phyloP scores from a whole-genome alignment of 2,329 filamentous ascomycete genomes.

The Erysiphe neolycopersici region DNA sequence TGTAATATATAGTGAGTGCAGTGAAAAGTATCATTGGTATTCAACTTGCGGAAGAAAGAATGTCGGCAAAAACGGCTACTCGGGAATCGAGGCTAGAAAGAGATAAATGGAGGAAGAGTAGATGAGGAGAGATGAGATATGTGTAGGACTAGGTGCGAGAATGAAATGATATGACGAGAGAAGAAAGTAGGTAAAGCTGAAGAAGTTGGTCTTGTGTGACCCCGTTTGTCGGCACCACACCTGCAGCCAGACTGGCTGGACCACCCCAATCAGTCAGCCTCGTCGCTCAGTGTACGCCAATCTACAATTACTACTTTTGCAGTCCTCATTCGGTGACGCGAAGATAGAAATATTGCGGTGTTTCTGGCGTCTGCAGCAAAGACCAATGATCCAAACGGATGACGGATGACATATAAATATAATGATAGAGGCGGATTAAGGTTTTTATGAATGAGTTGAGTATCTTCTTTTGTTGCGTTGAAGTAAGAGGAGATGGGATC shows the following conservation, averaged over 20 bases:
- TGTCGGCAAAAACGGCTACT: background rate
- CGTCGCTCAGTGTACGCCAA: background rate
- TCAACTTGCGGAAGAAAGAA: background rate
- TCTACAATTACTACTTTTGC: no score
- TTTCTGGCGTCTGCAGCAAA: no score
- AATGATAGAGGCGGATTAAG: no score
- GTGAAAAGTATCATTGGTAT: background rate
- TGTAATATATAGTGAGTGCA: background rate
- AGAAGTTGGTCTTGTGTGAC: constrained; percentile 1
- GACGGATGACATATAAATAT: no score
- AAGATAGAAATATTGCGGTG: no score
- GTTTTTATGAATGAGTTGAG: no score
- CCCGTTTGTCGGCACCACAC: background rate
- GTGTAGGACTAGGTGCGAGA: background rate
- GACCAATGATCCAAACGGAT: no score
- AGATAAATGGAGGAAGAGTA: background rate
- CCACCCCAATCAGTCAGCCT: background rate
- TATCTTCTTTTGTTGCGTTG: no score
- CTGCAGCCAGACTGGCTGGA: background rate
- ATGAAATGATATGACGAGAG: background rate
- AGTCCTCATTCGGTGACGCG: no score
- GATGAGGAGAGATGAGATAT: background rate
- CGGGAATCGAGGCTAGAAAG: background rate
- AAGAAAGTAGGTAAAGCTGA: background rate
- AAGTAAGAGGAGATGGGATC: no score